Base-by-base conservation (phyloP, 768 basidiomycete species). In the Tulasnella sp. region DNA sequence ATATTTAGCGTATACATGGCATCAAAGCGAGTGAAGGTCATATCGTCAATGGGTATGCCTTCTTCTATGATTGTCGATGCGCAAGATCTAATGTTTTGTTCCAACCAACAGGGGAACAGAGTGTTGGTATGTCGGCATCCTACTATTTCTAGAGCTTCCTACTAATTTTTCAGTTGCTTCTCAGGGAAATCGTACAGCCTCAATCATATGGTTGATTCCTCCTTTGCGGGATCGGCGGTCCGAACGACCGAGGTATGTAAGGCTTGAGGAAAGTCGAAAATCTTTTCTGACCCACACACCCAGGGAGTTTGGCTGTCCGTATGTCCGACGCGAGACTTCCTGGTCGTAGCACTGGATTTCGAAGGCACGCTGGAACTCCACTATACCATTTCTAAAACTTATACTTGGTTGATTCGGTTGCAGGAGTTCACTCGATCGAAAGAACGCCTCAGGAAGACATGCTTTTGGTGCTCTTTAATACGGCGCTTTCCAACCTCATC, bases 281-380 rank as follows among this genome's bases (percentile, higher is more conserved):
- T 75, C 72, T 75, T 81, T 75, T n/a, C 76, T 81, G 18, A 48
- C 9, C 50, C 4, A n/a, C 76, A 31, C 3, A 1, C 34, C 14
- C 91, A 85, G 91, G 80, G 91, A 4, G 90, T 92, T 3, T 92
- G 91, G 91, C 89, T 92, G 88, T 91, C 91, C 0, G 90, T 90
- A 8, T 91, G 91, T 1, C 92, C 91, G 0, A 92, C 91, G 0
- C 85, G 88, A 72, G 89, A 90, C 28, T 84, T 84, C 0, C 83
- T 92, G 22, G 85, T 92, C 12, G 90, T 92, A 0, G 89, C 91
- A 3, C 87, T 92, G 8, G 91, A 92, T 81, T 92, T 92, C 72
- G 91, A 92, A 88, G 91, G 92, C 88, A 28, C n/a, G n/a, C n/a
- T n/a, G n/a, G n/a, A n/a, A n/a, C n/a, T n/a, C n/a, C n/a, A n/a